Conservation (phyloP, 139 green algal species). For the Tetraselmis striata region DNA sequence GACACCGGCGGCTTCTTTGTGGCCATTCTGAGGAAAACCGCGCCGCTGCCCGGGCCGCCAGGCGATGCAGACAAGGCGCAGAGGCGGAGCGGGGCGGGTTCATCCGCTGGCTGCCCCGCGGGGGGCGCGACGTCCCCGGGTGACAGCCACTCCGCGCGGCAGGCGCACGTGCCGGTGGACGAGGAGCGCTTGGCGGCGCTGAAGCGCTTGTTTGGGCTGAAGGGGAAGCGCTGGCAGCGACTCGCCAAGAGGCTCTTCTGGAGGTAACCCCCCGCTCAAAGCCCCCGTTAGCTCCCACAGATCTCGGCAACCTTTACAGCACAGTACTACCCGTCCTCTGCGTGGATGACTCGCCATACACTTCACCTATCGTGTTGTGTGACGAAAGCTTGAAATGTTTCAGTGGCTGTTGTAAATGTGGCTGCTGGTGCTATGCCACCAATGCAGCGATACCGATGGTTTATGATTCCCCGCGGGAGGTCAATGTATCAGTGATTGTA, state of each 20-base stretch:
- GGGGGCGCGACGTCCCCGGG: neutral
- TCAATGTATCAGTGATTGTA: too few species aligned
- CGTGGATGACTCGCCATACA: too few species aligned
- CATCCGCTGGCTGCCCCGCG: neutral
- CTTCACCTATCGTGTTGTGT: too few species aligned
- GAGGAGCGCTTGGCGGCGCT: neutral
- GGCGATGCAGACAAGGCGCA: neutral
- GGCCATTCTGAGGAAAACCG: slow-evolving; percentile 9
- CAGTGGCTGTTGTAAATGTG: too few species aligned
- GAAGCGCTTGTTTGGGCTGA: neutral
- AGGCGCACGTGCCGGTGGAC: neutral
- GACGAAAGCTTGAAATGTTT: too few species aligned
- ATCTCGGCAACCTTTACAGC: too few species aligned
- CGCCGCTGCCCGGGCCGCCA: neutral
- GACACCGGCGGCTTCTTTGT: slow-evolving; percentile 21
- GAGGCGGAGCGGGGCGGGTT: neutral
- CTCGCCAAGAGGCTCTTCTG: neutral
- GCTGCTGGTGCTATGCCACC: too few species aligned
- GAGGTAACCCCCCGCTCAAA: too few species aligned
- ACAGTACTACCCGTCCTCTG: too few species aligned
- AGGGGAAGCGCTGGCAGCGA: neutral
- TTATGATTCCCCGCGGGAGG: too few species aligned
- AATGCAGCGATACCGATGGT: too few species aligned
- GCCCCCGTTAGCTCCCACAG: too few species aligned
- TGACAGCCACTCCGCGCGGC: neutral